Evolutionary conservation across 257 asterid species (phyloP).

Genomic region (Solanum sejunctum): DNA sequence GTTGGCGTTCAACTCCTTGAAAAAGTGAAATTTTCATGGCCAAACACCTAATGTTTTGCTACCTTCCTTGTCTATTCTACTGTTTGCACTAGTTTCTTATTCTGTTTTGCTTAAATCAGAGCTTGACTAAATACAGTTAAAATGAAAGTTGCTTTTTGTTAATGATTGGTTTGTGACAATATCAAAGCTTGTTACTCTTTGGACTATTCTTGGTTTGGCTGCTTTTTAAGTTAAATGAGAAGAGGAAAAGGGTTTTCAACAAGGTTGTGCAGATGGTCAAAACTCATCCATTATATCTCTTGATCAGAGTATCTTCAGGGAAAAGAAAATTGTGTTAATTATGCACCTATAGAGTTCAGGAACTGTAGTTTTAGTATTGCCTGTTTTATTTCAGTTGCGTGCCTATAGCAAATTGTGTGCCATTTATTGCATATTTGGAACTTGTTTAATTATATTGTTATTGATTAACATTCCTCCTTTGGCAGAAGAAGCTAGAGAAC

Average conservation of each 20-base stretch:
- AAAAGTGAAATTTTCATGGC: background rate
- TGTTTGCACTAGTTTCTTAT: background rate
- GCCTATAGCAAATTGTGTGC: background rate
- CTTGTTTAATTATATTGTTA: background rate
- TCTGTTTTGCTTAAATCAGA: background rate
- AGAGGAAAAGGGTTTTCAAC: background rate
- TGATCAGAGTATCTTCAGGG: background rate
- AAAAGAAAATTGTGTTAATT: background rate
- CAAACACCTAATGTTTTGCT: background rate
- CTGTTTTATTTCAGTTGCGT: background rate
- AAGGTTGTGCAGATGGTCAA: background rate
- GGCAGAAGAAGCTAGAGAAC: slow-evolving; percentile 16
- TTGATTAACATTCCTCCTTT: background rate
- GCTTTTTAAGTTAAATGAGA: background rate
- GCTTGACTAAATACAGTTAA: background rate
- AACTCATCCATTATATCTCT: background rate
- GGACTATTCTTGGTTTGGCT: background rate
- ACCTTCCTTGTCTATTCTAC: background rate
- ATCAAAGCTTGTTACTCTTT: background rate
- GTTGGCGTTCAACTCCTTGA: background rate
- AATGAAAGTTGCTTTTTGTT: background rate
- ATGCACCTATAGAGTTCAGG: background rate
- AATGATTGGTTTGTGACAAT: background rate
- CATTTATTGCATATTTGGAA: background rate
- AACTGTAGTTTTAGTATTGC: background rate